A percentile compares a stretch with the other conserved stretches of the same genome.
phyloP scores from a whole-genome alignment of 2,329 filamentous ascomycete genomes.

The Zasmidium angulare region DNA sequence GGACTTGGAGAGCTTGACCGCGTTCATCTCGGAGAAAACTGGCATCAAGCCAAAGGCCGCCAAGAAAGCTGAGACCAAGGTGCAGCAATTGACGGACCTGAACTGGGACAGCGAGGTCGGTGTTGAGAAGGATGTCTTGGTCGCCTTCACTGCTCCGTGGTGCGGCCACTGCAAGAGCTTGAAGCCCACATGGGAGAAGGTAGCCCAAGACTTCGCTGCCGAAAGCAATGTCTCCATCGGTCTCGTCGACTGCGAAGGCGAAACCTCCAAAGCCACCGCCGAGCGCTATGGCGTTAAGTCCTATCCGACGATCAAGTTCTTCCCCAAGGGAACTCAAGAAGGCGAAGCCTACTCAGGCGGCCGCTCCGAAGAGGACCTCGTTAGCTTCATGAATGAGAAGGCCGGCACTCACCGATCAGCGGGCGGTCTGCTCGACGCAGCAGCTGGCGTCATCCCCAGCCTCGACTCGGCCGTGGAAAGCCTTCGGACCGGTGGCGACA shows the following conservation, averaged over 20 bases:
- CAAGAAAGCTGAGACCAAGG: constrained; percentile 68
- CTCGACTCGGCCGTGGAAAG: constrained; percentile 76
- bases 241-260: constrained; percentile 91
- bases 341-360: constrained; percentile 70
- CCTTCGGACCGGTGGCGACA: constrained; percentile 62
- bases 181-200: constrained; percentile 83
- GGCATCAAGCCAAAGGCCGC: constrained; percentile 77
- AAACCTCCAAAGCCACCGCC: constrained; percentile 77
- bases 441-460: constrained; percentile 77
- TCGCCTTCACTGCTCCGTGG: constrained; percentile 98
- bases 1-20: constrained; percentile 79
- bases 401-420: constrained; percentile 79
- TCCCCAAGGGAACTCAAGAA: constrained; percentile 78
- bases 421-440: constrained; percentile 75
- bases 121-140: constrained; percentile 82
- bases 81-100: constrained; percentile 76
- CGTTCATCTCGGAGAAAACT: constrained; percentile 84
- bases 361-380: constrained; percentile 72
- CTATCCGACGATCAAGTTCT: constrained; percentile 98
- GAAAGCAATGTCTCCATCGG: constrained; percentile 82
- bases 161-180: constrained; percentile 98
- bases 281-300: constrained; percentile 74
- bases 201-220: constrained; percentile 76
- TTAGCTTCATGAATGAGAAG: constrained; percentile 84
- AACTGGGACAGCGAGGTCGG: constrained; percentile 78